Conservation (phyloP, 371 early-diverging fungal genomes). For the Mortierella sp. region DNA sequence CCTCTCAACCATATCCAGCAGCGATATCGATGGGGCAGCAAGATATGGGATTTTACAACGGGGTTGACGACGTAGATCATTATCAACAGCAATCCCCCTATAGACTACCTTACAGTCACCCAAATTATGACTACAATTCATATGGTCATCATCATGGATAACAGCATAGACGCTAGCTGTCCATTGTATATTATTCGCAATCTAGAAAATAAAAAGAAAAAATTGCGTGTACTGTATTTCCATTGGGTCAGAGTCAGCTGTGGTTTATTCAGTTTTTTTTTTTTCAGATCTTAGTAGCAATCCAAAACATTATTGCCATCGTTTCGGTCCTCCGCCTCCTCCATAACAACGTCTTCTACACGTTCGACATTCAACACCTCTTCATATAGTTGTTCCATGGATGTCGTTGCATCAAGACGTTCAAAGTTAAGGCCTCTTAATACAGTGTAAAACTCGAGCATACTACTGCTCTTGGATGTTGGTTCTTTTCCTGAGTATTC, state of each 20-base stretch:
- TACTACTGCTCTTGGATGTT: neutral
- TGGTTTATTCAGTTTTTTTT: neutral
- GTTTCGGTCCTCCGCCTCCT: slow-evolving; percentile 46
- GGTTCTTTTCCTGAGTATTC: neutral
- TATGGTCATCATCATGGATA: neutral
- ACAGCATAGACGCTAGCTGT: neutral
- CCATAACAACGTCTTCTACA: slow-evolving; percentile 55
- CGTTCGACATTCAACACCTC: slow-evolving; percentile 57
- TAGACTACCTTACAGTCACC: neutral
- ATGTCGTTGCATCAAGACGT: slow-evolving; percentile 55
- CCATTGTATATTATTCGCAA: neutral
- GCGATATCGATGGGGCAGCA: neutral
- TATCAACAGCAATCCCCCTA: neutral
- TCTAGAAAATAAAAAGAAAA: slow-evolving; percentile 2
- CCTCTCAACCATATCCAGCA: neutral
- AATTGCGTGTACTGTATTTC: neutral
- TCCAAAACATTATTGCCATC: slow-evolving; percentile 55
- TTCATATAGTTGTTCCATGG: slow-evolving; percentile 57
- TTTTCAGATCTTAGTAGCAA: slow-evolving; percentile 32
- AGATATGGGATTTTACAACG: neutral
- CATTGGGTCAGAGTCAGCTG: too few relatives aligned
- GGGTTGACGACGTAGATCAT: neutral
- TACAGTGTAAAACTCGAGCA: slow-evolving; percentile 45
- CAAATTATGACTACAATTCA: slow-evolving; percentile 1
- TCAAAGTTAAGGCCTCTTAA: slow-evolving; percentile 48